These are phyloP conservation scores for Saccharomycopsis crataegensis DNA, from an alignment of 1,139 yeast species.

Conservation along the genomic window DNA sequence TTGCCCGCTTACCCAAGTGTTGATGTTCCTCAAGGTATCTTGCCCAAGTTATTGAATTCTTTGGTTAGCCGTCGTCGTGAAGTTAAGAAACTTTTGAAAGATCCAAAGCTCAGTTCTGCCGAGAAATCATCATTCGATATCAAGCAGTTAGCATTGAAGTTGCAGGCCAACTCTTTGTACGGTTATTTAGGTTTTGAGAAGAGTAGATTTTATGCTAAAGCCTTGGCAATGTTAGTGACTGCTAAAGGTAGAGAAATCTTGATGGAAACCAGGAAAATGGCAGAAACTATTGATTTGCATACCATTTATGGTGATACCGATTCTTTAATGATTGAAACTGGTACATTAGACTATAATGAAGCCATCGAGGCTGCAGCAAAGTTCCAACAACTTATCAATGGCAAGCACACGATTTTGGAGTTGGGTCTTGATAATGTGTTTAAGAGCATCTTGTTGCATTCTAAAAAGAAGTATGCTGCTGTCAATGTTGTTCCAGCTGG, in stretches of 20 bases:
- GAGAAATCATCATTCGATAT: conserved; percentile 83
- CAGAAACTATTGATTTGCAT: conserved; percentile 72
- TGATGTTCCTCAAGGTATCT: conserved; percentile 63
- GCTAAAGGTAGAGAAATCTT: conserved; percentile 93
- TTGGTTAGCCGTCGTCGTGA: conserved; percentile 89
- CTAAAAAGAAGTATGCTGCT: conserved; percentile 99
- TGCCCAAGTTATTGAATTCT: conserved; percentile 76
- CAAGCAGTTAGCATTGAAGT: conserved; percentile 90
- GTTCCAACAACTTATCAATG: conserved; percentile 80
- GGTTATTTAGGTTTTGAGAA: conserved; percentile 94
- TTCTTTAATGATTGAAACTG: conserved; percentile 97
- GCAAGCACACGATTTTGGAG: conserved; percentile 77
- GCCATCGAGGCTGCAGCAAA: conserved; percentile 80
- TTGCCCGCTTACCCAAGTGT: conserved; percentile 65
- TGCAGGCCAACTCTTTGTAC: conserved; percentile 98
- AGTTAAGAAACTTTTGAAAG: conserved; percentile 80
- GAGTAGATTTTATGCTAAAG: conserved; percentile 93
- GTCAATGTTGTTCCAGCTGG: conserved; percentile 51
- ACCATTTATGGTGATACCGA: conserved; percentile 99
- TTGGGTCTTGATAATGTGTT: conserved; percentile 94
- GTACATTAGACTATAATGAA: conserved; percentile 57
- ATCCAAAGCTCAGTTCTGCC: conserved; percentile 53
- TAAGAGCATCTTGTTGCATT: conserved; percentile 75
- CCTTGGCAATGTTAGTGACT: conserved; percentile 92
- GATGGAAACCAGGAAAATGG: conserved; percentile 87